Conservation (phyloP, 495 filamentous ascomycete species). For the Tuber indicum region DNA sequence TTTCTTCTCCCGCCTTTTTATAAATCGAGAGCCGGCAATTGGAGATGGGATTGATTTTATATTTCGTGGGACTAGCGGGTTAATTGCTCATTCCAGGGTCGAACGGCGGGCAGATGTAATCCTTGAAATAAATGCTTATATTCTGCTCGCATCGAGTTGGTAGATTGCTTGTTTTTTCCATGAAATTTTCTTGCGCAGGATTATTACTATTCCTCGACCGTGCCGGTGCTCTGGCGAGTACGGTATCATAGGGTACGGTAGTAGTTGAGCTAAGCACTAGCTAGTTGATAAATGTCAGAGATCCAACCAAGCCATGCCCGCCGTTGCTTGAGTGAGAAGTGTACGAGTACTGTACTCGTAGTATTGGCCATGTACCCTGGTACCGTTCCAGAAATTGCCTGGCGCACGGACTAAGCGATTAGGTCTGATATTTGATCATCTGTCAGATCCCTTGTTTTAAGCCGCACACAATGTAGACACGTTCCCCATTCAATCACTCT, state of each 20-base stretch:
- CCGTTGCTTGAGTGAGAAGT: neutral
- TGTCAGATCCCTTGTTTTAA: conserved; percentile 6
- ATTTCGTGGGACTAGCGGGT: neutral
- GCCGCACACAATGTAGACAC: conserved; percentile 20
- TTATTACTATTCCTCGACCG: neutral
- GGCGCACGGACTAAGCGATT: neutral
- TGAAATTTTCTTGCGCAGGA: neutral
- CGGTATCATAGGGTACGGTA: neutral
- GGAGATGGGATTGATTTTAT: neutral
- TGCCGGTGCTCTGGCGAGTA: neutral
- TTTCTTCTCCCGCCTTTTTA: neutral
- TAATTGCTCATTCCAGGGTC: neutral
- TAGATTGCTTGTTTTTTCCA: neutral
- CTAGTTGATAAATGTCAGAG: neutral
- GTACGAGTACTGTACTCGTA: no score
- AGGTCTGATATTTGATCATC: neutral
- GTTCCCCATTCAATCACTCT: conserved; percentile 8
- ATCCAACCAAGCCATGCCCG: neutral
- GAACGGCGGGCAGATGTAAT: neutral
- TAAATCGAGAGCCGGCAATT: neutral
- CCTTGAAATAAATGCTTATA: neutral
- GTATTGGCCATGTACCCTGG: neutral
- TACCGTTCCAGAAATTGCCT: neutral
- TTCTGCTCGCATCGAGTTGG: neutral
- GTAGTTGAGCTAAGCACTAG: neutral